Evolutionary conservation across 148 eudicot species (phyloP), one percentile per base, ranked within the genome.

Genomic region (Silene conica): DNA sequence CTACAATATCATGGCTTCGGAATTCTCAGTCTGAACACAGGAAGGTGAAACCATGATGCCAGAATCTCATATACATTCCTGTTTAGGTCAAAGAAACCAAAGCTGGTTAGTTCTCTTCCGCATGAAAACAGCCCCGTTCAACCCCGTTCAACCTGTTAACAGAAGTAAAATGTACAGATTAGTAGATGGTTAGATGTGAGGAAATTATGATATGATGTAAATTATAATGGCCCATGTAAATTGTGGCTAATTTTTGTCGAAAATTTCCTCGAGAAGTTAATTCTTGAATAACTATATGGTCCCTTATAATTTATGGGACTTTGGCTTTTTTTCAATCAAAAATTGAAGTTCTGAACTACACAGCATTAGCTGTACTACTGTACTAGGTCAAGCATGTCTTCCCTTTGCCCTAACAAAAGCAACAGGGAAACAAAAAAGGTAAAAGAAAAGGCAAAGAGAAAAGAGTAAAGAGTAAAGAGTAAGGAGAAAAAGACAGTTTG

Each of bases 321-420:
- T 73, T 22, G 63, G 38, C 4, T 10, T 60, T 50, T 50, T 48
- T 50, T 23, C 18, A 21, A 28, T 56, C 64, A 48, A 58, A 28
- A 46, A 67, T 55, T 68, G 10, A 34, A 73, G 10, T 3, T 14
- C 18, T 61, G 15, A 23, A 41, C 8, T 41, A 21, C 38, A 52
- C 8, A 18, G 34, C 34, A 31, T 31, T 31, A 31, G 34, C 34
- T 31, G 34, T 31, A 31, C 34, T 31, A 1, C 73, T 63, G 70
- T 70, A 41, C 23, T 11, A 46, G 77, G 46, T 41, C 71, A 78
- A 67, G 43, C 41, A 1, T 74, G 82, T 79, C 77, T 74, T n/a
- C 20, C 26, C 75, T 79, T 79, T 79, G 31, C 66, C 82, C 78
- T 58, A 70, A 74, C 75, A 79, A 79, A 70, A 70, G 61, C 52